These are phyloP conservation scores for Macrotyloma uniflorum DNA, from an alignment of 306 rosid species.

Conservation along the genomic window DNA sequence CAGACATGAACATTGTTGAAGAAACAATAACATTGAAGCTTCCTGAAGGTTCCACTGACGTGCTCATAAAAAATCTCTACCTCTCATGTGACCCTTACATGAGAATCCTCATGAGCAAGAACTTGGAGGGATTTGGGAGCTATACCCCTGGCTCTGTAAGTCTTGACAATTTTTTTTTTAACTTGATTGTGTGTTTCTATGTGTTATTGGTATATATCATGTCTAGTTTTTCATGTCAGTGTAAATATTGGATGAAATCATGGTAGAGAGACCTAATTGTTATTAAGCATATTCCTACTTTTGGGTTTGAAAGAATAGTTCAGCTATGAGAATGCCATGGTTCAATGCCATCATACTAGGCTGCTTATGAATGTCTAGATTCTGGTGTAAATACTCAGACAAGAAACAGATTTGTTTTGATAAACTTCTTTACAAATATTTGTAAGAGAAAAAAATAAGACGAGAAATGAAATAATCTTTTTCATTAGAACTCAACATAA, in stretches of 20 bases:
- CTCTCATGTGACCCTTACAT: conserved; percentile 64
- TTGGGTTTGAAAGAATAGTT: not conserved
- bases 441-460: no score
- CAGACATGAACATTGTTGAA: conserved; percentile 36
- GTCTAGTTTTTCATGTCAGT: no score
- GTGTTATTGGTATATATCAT: no score
- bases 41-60: conserved; percentile 42
- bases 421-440: no score
- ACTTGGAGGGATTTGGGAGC: not conserved
- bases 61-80: conserved; percentile 62
- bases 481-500: no score
- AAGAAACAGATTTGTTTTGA: not conserved
- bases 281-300: not conserved
- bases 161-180: not conserved
- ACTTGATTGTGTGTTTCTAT: not conserved
- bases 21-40: conserved; percentile 31
- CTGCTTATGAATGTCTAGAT: not conserved
- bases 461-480: not conserved
- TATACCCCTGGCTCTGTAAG: conserved; percentile 34
- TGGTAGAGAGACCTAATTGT: not conserved
- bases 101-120: conserved; percentile 36
- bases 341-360: not conserved
- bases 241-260: not conserved
- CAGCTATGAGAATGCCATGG: not conserved
- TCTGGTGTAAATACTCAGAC: not conserved